These are phyloP conservation scores for Aspergillus fischeri DNA, from an alignment of 2,329 filamentous ascomycete species.

Conservation along the genomic window DNA sequence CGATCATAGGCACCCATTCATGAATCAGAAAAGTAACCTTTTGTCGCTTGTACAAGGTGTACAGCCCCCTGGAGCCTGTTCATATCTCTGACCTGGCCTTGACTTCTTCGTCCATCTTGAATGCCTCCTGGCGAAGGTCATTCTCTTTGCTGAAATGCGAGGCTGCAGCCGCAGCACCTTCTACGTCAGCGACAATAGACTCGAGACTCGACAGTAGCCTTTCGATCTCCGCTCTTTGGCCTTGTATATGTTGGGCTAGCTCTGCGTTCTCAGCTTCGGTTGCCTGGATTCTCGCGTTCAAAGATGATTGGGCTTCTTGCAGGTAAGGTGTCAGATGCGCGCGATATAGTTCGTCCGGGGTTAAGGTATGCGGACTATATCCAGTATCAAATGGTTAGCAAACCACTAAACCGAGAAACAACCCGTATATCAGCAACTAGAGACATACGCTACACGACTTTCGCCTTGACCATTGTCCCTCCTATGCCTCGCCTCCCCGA, in stretches of 20 bases:
- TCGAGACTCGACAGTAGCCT: conserved; percentile 53
- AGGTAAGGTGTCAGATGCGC: conserved; percentile 59
- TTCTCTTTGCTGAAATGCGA: conserved; percentile 35
- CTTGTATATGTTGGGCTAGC: conserved; percentile 48
- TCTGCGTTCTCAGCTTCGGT: conserved; percentile 52
- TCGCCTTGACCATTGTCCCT: conserved; percentile 42
- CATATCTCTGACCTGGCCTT: conserved; percentile 26
- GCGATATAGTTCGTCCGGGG: conserved; percentile 53
- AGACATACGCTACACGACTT: conserved; percentile 46
- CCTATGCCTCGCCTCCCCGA: conserved; percentile 54
- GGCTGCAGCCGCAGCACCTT: conserved; percentile 45
- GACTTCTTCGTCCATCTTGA: conserved; percentile 43
- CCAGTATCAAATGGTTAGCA: neutral
- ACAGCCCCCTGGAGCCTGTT: conserved; percentile 3
- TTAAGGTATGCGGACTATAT: conserved; percentile 54
- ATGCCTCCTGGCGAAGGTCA: conserved; percentile 38
- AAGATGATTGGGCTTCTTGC: conserved; percentile 44
- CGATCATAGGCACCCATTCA: neutral
- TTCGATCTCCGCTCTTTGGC: conserved; percentile 56
- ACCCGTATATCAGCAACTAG: conserved; percentile 2
- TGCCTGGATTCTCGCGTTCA: conserved; percentile 47
- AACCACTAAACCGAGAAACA: neutral
- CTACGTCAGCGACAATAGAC: conserved; percentile 53
- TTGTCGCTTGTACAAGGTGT: neutral
- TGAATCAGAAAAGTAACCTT: neutral